A percentile compares a stretch with the other conserved stretches of the same genome.
phyloP scores from a whole-genome alignment of 1,139 yeast species.

The Nadsonia commutata region DNA sequence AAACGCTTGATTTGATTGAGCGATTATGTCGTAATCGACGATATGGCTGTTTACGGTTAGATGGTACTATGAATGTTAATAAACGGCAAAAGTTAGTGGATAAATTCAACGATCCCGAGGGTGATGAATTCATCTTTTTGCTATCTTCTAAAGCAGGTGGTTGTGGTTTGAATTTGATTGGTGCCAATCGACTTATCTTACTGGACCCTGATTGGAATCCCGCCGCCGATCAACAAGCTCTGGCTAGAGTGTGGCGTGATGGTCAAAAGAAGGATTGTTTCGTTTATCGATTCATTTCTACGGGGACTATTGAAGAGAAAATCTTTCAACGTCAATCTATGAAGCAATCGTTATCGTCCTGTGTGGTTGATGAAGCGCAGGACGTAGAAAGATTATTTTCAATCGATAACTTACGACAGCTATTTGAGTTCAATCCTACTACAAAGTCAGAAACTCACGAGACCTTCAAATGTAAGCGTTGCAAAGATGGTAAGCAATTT shows the following conservation, averaged over 20 bases:
- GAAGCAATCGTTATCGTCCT: constrained; percentile 82
- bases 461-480: constrained; percentile 76
- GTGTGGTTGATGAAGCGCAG: constrained; percentile 93
- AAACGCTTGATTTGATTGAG: constrained; percentile 82
- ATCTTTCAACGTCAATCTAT: constrained; percentile 94
- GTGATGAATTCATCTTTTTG: constrained; percentile 74
- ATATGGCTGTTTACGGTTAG: constrained; percentile 74
- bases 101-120: constrained; percentile 77
- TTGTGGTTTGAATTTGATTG: constrained; percentile 92
- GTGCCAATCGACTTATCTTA: constrained; percentile 79
- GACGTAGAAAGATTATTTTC: constrained; percentile 89
- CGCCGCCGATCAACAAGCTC: constrained; percentile 95
- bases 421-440: constrained; percentile 54
- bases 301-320: constrained; percentile 94
- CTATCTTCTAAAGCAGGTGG: constrained; percentile 97
- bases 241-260: constrained; percentile 98
- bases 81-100: constrained; percentile 91
- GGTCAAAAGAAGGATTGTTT: constrained; percentile 96
- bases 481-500: constrained; percentile 54
- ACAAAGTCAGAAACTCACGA: constrained; percentile 88
- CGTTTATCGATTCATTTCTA: constrained; percentile 81
- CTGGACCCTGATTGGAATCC: constrained; percentile 99
- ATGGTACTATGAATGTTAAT: constrained; percentile 84
- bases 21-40: constrained; percentile 59
- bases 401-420: constrained; percentile 59